Evolutionary conservation across 768 basidiomycete genomes (phyloP).

Genomic region (Hypholoma fasciculare): DNA sequence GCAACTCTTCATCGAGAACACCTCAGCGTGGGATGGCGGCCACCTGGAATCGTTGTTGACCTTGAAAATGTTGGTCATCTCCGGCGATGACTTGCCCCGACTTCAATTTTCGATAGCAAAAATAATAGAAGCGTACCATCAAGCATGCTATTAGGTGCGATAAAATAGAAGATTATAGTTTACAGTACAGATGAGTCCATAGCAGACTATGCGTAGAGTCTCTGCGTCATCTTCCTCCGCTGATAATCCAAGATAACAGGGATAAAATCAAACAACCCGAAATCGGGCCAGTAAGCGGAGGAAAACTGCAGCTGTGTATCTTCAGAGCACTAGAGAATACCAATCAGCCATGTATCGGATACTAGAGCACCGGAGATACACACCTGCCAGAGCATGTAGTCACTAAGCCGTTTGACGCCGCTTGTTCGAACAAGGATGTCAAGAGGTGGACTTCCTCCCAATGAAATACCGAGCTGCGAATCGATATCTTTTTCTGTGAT

Average conservation of each 20-base stretch:
- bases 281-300: constrained; percentile 89
- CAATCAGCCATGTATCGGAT: not conserved
- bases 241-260: constrained; percentile 91
- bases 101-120: no score
- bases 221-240: constrained; percentile 59
- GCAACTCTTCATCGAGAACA: no score
- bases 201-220: not conserved
- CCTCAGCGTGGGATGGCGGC: no score
- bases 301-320: constrained; percentile 88
- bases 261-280: constrained; percentile 82
- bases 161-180: not conserved
- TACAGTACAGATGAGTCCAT: not conserved
- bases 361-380: constrained; percentile 13
- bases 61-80: no score
- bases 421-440: constrained; percentile 92
- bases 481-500: constrained; percentile 72
- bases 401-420: constrained; percentile 85
- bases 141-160: no score
- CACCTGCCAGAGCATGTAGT: constrained; percentile 97
- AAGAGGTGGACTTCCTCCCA: constrained; percentile 71
- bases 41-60: no score
- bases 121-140: no score
- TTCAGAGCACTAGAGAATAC: constrained; percentile 61
- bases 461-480: constrained; percentile 62
- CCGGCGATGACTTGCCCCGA: no score